phyloP scores from a whole-genome alignment of 1,284 basidiomycete genomes.

The Leccinum solheimii region DNA sequence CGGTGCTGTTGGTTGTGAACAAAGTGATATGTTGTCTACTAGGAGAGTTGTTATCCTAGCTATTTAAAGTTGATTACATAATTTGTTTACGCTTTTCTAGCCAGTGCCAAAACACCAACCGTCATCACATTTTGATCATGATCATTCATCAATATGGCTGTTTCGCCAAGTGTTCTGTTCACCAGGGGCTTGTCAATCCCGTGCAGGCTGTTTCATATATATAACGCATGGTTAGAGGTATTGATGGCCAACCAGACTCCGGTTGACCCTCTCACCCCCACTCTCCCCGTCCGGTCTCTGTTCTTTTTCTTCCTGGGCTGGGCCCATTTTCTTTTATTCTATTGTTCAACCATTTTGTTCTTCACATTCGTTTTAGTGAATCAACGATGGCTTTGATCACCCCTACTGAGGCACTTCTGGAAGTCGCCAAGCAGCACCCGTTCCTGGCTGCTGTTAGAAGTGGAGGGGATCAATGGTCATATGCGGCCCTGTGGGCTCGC shows the following conservation, averaged over 20 bases:
- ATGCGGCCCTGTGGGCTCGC: constrained; percentile 32
- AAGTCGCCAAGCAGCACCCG: constrained; percentile 31
- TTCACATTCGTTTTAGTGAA: constrained; percentile 5
- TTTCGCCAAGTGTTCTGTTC: background rate
- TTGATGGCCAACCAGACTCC: constrained; percentile 3
- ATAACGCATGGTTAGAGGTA: constrained; percentile 1
- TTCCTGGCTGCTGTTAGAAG: constrained; percentile 24
- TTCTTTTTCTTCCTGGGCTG: constrained; percentile 20
- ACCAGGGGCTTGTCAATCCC: constrained; percentile 1
- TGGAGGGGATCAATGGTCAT: constrained; percentile 28
- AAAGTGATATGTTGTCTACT: too few species aligned
- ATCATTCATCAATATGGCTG: constrained; percentile 8
- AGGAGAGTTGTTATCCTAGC: too few species aligned
- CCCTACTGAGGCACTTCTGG: constrained; percentile 32
- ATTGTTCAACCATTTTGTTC: background rate
- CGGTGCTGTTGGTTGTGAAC: too few species aligned
- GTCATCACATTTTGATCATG: constrained; percentile 7
- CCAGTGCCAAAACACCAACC: background rate
- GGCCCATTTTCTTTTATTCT: constrained; percentile 7
- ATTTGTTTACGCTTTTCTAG: too few species aligned
- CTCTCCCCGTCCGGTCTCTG: constrained; percentile 1
- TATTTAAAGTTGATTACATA: too few species aligned
- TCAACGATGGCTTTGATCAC: constrained; percentile 23
- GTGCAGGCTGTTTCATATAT: constrained; percentile 9
- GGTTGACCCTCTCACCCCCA: constrained; percentile 13